Conservation (phyloP, 2,329 filamentous ascomycete genomes). For the Ambrosiella xylebori region DNA sequence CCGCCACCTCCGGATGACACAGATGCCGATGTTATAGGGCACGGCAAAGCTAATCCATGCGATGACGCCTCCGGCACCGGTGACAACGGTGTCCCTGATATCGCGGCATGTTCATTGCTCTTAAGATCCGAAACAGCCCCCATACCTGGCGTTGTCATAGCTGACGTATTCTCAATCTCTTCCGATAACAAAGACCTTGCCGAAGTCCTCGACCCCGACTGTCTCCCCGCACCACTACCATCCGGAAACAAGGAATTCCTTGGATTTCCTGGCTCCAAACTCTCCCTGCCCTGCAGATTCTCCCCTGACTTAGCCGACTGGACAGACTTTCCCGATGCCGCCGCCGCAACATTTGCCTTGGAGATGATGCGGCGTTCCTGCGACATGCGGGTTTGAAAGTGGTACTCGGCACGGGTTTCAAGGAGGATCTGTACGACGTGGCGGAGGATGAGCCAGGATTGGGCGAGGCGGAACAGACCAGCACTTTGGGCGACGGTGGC, state of each 20-base stretch:
- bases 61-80: conserved; percentile 31
- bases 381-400: conserved; percentile 29
- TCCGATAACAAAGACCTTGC: conserved; percentile 33
- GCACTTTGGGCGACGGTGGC: conserved; percentile 39
- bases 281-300: too few relatives aligned
- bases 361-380: neutral
- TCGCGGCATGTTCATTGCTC: conserved; percentile 13
- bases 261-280: too few relatives aligned
- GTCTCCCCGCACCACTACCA: neutral
- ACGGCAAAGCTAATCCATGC: conserved; percentile 21
- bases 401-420: conserved; percentile 36
- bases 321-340: neutral
- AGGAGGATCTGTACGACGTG: conserved; percentile 39
- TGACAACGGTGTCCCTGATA: conserved; percentile 25
- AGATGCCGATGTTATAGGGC: neutral
- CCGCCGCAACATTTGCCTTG: conserved; percentile 10
- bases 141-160: conserved; percentile 41
- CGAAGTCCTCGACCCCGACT: neutral
- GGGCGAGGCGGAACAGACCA: conserved; percentile 41
- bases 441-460: conserved; percentile 45
- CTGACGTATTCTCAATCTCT: conserved; percentile 46
- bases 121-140: conserved; percentile 29
- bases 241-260: neutral
- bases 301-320: neutral
- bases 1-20: neutral